Evolutionary conservation across 345 rosid genomes (phyloP), one percentile per base, ranked within the genome.

Genomic region (Schrenkiella parvula): DNA sequence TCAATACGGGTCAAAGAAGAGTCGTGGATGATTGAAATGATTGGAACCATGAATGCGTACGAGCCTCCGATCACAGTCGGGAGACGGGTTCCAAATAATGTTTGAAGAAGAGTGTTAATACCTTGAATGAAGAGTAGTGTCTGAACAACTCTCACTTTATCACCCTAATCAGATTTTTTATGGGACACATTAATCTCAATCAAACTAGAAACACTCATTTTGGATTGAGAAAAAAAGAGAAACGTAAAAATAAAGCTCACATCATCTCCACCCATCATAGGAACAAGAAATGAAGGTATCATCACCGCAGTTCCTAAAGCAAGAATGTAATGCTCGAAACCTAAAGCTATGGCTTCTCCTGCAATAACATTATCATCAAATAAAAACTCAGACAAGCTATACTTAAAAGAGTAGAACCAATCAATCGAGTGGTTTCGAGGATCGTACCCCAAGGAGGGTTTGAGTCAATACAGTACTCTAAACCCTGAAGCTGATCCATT

Each of bases 261-360:
- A 81, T 85, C 88, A 78, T 74, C 72, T 54, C 99, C 98, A 67
- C 98, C 99, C 98, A 95, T 95, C 79, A 89, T 74, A 64, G 97
- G 98, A 77, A 95, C 98, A 70, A 95, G 95, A 84, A 95, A 80
- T 9, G 99, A 84, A 75, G 99, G 99, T 69, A 95, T 95, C 99
- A 95, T 95, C 67, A 95, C 99, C 5, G 97, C 99, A 50, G 98
- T 92, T 52, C 99, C 99, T 65, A 95, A 76, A 44, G 99, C 92
- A 80, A 95, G 76, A 82, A 95, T 82, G 72, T 95, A 95, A 84
- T 95, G 99, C 76, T 95, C 91, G 57, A 95, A 95, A 3, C 97
- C 98, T 85, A 92, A 75, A 78, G 92, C 96, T 61, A 95, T 85
- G 1, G 98, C 87, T 79, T 95, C 99, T 71, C 87, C 99, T 95